phyloP scores from a whole-genome alignment of 169 alveolate genomes.

The Hammondia hammondi region DNA sequence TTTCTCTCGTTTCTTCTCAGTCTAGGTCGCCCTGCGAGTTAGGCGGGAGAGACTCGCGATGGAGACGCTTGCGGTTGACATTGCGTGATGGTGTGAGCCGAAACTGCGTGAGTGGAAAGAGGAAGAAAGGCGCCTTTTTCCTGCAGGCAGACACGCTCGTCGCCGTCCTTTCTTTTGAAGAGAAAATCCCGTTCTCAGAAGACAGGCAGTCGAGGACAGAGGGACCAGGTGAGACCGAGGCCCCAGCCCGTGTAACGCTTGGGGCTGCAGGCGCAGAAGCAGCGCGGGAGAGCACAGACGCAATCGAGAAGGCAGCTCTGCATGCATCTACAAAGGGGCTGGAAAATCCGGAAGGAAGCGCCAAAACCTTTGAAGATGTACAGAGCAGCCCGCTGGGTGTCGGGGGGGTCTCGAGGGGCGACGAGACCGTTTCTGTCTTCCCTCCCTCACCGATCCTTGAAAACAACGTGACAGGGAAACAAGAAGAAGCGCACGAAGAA shows the following conservation, averaged over 20 bases:
- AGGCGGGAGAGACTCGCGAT: background rate
- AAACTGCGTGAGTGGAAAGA: conserved; percentile 28
- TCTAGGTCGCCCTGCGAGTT: background rate
- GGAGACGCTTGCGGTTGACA: background rate
- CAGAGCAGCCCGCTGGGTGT: too few relatives aligned
- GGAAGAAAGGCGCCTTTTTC: conserved; percentile 15
- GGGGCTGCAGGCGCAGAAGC: too few relatives aligned
- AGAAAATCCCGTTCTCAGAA: background rate
- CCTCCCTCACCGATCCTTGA: background rate
- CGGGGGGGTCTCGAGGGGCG: background rate
- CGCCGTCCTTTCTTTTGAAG: conserved; percentile 9
- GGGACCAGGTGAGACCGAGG: background rate
- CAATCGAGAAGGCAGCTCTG: too few relatives aligned
- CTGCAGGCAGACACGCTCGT: conserved; percentile 21
- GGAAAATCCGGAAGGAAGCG: too few relatives aligned
- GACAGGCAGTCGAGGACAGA: background rate
- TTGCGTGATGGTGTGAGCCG: background rate
- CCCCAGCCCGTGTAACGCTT: too few relatives aligned
- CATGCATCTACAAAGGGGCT: too few relatives aligned
- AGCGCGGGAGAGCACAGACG: too few relatives aligned
- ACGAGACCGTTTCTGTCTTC: background rate
- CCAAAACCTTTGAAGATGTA: background rate
- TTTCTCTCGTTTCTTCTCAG: background rate
- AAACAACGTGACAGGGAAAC: background rate
- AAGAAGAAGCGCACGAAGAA: background rate